These are phyloP conservation scores for Boletus pseudo-olivaceus DNA, from an alignment of 768 basidiomycete genomes.

Conservation along the genomic window DNA sequence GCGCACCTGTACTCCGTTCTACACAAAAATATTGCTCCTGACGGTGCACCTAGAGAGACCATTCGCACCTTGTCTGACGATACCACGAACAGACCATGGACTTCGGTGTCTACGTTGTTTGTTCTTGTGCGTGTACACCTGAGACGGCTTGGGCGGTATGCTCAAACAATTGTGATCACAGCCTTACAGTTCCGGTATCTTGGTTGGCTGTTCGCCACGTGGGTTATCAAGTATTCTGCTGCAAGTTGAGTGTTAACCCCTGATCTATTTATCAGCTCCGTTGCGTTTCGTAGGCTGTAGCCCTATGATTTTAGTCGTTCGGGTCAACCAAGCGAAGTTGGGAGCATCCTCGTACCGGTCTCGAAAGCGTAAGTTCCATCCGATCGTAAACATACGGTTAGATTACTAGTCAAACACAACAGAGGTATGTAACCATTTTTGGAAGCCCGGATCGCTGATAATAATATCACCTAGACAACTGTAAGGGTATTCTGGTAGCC, in stretches of 20 bases:
- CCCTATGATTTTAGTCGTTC: too few relatives aligned
- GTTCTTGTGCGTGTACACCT: background rate
- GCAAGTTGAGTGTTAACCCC: background rate
- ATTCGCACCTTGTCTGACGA: background rate
- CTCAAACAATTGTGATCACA: too few relatives aligned
- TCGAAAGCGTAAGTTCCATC: background rate
- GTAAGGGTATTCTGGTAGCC: background rate
- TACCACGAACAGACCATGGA: background rate
- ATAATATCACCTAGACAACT: background rate
- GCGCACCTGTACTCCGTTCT: background rate
- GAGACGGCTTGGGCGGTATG: background rate
- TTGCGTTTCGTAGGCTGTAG: too few relatives aligned
- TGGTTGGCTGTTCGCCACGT: too few relatives aligned
- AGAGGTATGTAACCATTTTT: background rate
- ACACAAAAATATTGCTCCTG: background rate
- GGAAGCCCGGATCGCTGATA: background rate
- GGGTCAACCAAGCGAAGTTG: too few relatives aligned
- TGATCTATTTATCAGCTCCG: background rate
- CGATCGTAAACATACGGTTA: too few relatives aligned
- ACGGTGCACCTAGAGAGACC: background rate
- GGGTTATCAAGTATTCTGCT: too few relatives aligned
- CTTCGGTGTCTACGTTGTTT: background rate
- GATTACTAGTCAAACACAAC: too few relatives aligned
- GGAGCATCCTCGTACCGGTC: background rate
- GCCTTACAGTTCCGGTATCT: too few relatives aligned